These are phyloP conservation scores for Infundibulicybe gibba DNA, from an alignment of 768 basidiomycete species.

Conservation along the genomic window DNA sequence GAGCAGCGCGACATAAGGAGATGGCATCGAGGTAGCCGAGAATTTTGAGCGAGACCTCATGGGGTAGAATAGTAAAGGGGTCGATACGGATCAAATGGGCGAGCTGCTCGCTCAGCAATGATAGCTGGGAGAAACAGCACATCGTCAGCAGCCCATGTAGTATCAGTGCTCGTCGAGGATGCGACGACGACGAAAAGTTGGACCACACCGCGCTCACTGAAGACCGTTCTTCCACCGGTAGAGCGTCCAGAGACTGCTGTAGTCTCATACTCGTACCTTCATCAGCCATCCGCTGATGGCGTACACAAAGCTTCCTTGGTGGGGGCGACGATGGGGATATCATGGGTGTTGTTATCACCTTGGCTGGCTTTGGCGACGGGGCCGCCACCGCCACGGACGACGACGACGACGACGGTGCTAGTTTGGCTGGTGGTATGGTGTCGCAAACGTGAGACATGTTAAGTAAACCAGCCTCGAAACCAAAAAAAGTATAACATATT, in stretches of 20 bases:
- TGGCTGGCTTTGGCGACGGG: constrained; percentile 7
- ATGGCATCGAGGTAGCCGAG: constrained; percentile 89
- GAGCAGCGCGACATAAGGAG: constrained; percentile 90
- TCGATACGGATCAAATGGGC: constrained; percentile 92
- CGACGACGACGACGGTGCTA: constrained; percentile 25
- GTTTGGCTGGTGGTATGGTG: constrained; percentile 61
- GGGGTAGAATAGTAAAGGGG: constrained; percentile 86
- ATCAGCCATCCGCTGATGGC: constrained; percentile 97
- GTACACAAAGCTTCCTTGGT: constrained; percentile 79
- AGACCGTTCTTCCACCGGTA: constrained; percentile 82
- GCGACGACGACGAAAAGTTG: constrained; percentile 92
- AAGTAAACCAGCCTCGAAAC: not conserved
- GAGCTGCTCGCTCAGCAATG: constrained; percentile 91
- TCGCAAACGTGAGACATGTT: constrained; percentile 60
- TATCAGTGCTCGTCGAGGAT: constrained; percentile 88
- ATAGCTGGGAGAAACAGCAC: constrained; percentile 99
- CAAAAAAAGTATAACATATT: too few relatives aligned
- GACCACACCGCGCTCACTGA: constrained; percentile 94
- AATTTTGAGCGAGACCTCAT: constrained; percentile 84
- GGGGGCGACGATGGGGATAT: constrained; percentile 28
- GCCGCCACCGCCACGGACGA: constrained; percentile 28
- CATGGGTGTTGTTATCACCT: constrained; percentile 4
- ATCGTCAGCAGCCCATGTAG: constrained; percentile 96
- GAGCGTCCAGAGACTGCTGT: constrained; percentile 89
- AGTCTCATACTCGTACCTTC: constrained; percentile 90